Evolutionary conservation across 768 basidiomycete species (phyloP).

Genomic region (Pisolithus microcarpus): DNA sequence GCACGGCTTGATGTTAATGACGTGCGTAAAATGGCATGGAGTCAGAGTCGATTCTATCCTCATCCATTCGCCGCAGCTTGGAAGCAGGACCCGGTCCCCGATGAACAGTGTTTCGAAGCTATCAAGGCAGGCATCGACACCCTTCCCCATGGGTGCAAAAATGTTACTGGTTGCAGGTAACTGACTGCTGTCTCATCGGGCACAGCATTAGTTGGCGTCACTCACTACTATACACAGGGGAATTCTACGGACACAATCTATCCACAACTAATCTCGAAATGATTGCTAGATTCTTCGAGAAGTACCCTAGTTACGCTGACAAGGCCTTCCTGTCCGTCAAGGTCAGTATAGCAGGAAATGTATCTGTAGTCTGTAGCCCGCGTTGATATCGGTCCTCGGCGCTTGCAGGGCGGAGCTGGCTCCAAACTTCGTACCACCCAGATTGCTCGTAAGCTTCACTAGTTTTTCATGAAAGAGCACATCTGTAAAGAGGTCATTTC

Average conservation of each 20-base stretch:
- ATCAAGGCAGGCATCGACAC: constrained; percentile 47
- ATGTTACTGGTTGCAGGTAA: constrained; percentile 47
- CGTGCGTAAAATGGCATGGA: constrained; percentile 24
- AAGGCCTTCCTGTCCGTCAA: constrained; percentile 32
- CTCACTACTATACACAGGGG: constrained; percentile 28
- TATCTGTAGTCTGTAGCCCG: not conserved
- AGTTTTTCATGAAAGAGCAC: constrained; percentile 18
- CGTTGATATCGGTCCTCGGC: not conserved
- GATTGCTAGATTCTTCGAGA: constrained; percentile 43
- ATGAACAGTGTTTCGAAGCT: constrained; percentile 54
- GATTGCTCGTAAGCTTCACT: constrained; percentile 25
- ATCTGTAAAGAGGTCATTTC: constrained; percentile 9
- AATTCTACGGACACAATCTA: constrained; percentile 48
- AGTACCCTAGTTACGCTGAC: constrained; percentile 30
- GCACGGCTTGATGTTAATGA: constrained; percentile 56
- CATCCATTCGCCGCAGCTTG: constrained; percentile 25
- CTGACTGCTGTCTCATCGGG: not conserved
- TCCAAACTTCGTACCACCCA: not conserved
- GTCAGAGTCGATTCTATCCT: not conserved
- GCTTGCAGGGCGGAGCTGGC: constrained; percentile 17
- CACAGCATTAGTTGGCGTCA: not conserved
- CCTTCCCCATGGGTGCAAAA: constrained; percentile 38
- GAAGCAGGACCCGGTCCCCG: constrained; percentile 39
- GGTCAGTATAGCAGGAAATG: constrained; percentile 4
- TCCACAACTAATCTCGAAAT: constrained; percentile 42